A percentile compares a stretch with the other conserved stretches of the same genome.
These are phyloP conservation scores for Komagataella phaffii DNA, from an alignment of 805 yeast genomes.

Conservation along the genomic window DNA sequence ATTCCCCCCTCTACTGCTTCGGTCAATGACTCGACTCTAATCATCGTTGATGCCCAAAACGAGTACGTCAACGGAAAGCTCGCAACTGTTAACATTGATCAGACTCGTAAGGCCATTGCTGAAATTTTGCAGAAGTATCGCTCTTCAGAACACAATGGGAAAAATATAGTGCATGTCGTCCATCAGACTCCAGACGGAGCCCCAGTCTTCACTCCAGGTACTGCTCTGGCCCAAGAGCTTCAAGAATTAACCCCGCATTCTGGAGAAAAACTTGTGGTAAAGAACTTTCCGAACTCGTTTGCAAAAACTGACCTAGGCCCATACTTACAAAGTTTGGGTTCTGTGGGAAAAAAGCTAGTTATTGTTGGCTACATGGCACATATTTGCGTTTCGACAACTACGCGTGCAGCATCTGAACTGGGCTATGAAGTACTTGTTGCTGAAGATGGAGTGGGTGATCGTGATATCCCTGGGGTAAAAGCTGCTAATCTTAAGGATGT, in stretches of 20 bases:
- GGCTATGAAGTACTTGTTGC: no score
- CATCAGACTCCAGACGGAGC: background rate
- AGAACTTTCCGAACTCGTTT: background rate
- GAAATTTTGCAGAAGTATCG: background rate
- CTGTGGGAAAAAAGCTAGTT: background rate
- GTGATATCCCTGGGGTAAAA: no score
- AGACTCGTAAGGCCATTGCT: background rate
- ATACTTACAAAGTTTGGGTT: background rate
- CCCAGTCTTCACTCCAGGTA: background rate
- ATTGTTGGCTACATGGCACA: background rate
- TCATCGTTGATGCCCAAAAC: background rate
- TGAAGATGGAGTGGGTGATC: no score
- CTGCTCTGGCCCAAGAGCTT: background rate
- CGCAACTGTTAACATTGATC: background rate
- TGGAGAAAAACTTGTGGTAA: background rate
- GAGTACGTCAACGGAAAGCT: background rate
- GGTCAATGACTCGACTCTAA: background rate
- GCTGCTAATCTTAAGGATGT: no score
- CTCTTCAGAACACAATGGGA: background rate
- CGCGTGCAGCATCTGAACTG: no score
- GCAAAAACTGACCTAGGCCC: background rate
- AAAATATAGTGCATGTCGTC: background rate
- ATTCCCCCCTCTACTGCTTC: background rate
- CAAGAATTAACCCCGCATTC: background rate
- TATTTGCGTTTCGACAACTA: no score